These are phyloP conservation scores for Erythrophleum ivorense DNA, from an alignment of 331 rosid genomes.

Conservation along the genomic window DNA sequence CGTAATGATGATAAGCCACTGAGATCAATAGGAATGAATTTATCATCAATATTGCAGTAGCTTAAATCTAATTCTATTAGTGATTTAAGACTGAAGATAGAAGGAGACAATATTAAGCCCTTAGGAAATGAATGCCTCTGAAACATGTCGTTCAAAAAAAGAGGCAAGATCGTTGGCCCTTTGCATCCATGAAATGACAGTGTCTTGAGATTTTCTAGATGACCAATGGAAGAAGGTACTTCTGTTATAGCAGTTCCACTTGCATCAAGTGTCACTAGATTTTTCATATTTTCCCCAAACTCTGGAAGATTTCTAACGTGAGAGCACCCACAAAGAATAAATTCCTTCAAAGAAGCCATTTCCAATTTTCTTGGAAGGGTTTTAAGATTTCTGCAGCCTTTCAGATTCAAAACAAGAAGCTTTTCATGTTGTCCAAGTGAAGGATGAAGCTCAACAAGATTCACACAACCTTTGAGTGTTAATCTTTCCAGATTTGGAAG, in stretches of 20 bases:
- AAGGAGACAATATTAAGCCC: neutral
- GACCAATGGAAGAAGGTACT: conserved; percentile 2
- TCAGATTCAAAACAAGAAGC: neutral
- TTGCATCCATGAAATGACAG: neutral
- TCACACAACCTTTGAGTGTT: neutral
- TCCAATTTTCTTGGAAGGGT: too few species aligned
- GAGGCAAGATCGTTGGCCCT: neutral
- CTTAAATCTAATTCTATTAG: neutral
- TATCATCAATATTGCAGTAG: neutral
- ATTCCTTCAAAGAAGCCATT: too few species aligned
- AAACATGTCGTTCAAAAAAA: neutral
- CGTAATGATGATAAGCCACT: neutral
- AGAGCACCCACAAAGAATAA: too few species aligned
- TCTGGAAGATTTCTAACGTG: too few species aligned
- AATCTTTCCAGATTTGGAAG: neutral
- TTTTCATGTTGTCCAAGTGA: neutral
- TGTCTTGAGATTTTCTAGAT: neutral
- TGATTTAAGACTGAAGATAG: neutral
- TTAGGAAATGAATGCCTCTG: neutral
- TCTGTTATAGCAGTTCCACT: neutral
- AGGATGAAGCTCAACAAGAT: neutral
- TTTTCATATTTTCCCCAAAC: too few species aligned
- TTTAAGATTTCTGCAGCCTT: neutral
- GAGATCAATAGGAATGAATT: neutral
- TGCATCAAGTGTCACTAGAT: too few species aligned